Percentiles rank a stretch among this genome's conserved stretches.
phyloP scores from a whole-genome alignment of 345 rosid genomes.

The Syzygium aqueum region DNA sequence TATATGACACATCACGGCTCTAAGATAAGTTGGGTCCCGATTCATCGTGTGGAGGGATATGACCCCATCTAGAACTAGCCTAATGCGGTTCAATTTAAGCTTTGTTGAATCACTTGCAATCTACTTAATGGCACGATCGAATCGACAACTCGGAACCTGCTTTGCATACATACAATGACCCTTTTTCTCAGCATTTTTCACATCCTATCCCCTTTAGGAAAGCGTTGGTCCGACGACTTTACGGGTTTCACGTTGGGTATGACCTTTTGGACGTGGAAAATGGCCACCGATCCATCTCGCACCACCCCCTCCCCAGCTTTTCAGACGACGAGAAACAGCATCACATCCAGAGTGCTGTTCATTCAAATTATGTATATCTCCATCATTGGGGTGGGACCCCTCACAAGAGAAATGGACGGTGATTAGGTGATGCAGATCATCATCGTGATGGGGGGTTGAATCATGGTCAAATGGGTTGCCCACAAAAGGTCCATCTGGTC shows the following conservation, averaged over 20 bases:
- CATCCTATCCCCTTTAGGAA: not conserved
- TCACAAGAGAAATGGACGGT: not conserved
- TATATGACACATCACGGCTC: fast-evolving
- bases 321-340: not conserved
- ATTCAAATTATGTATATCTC: no score
- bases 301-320: not conserved
- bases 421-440: not conserved
- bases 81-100: not conserved
- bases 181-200: not conserved
- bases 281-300: not conserved
- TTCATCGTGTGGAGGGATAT: not conserved
- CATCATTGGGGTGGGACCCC: not conserved
- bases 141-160: not conserved
- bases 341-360: not conserved
- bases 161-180: not conserved
- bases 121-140: not conserved
- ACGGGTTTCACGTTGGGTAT: not conserved
- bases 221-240: not conserved
- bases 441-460: not conserved
- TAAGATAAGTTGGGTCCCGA: not conserved
- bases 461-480: not conserved
- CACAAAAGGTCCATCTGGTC: not conserved
- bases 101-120: not conserved
- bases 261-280: not conserved
- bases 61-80: not conserved